Base-by-base conservation (phyloP, 805 yeast genomes). In the Starmerella sp. region DNA sequence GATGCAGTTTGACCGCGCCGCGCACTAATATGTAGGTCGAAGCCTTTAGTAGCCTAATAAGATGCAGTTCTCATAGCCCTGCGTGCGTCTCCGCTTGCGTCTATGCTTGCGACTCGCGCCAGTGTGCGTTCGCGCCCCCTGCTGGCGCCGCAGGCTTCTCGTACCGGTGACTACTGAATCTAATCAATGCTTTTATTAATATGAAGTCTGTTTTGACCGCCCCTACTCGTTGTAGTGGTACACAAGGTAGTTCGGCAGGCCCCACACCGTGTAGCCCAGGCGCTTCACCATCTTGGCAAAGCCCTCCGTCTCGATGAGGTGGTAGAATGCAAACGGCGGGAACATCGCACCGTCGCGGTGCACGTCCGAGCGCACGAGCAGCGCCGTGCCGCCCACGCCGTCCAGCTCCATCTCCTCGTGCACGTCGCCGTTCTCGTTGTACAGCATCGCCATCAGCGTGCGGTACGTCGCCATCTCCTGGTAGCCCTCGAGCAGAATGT, bases 281-380 rank as follows among this genome's bases (percentile, higher is more conserved):
- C 97, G 77, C 70, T 89, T 88, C 45, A 96, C 96, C 97, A 93
- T 93, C 71, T 66, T 85, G 82, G 77, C 97, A 71, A 93, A 93
- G 15, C 98, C 98, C 72, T 93, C 98, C 9, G 97, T 90, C 74
- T 93, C 98, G 60, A 93, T 89, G 69, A 93, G 77, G 69, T 93
- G 95, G 69, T 91, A 90, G 75, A 93, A 93, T 57, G 98, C 93
- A 80, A 93, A 93, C 50, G 95, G 86, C 15, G 99, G 98, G 80
- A 93, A 93, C 97, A 93, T 91, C 54, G 97, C 97, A 51, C 99
- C 99, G 69, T 93, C 98, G 68, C 98, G 79, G 71, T 93, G 99
- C 53, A 93, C 99, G 62, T 90, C 97, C 10, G 97, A 95, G 67
- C 91, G 88, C 34, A 93, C 99, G 71, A 93, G 69, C 35, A 95